Percentiles rank a stretch among this genome's conserved stretches.
phyloP scores from a whole-genome alignment of 2,329 filamentous ascomycete genomes.

The Triangularia setosa region DNA sequence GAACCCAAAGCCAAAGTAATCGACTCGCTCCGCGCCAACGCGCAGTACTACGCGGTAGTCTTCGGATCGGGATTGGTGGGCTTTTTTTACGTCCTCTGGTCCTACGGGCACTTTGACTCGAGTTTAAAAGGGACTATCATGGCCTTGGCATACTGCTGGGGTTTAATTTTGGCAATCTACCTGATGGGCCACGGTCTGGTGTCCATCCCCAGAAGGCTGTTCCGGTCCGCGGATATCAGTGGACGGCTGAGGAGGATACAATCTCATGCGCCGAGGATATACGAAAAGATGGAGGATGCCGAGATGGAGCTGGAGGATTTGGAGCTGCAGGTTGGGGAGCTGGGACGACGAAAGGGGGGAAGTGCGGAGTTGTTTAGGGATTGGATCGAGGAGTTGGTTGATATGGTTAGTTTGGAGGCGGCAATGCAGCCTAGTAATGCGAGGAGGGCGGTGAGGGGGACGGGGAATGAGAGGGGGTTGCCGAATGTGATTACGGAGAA shows the following conservation, averaged over 20 bases:
- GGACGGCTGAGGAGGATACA: slow-evolving; percentile 72
- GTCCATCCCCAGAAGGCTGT: slow-evolving; percentile 76
- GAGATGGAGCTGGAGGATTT: slow-evolving; percentile 74
- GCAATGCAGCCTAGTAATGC: slow-evolving; percentile 51
- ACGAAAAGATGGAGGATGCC: slow-evolving; percentile 85
- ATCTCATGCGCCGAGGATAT: slow-evolving; percentile 70
- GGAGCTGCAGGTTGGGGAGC: slow-evolving; percentile 73
- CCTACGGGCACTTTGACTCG: slow-evolving; percentile 66
- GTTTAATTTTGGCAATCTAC: slow-evolving; percentile 86
- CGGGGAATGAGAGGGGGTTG: slow-evolving; percentile 42
- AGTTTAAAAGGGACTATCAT: slow-evolving; percentile 83
- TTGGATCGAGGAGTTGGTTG: slow-evolving; percentile 93
- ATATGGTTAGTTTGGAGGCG: slow-evolving; percentile 62
- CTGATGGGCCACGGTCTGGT: slow-evolving; percentile 97
- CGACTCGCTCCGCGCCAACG: slow-evolving; percentile 84
- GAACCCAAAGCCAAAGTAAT: slow-evolving; percentile 75
- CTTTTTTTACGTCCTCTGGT: slow-evolving; percentile 77
- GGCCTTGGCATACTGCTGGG: slow-evolving; percentile 93
- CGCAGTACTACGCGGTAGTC: slow-evolving; percentile 80
- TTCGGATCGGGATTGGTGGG: slow-evolving; percentile 67
- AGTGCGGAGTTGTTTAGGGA: slow-evolving; percentile 73
- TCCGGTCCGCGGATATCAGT: slow-evolving; percentile 74
- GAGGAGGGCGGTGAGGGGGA: slow-evolving; percentile 32
- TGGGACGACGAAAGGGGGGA: slow-evolving; percentile 76
- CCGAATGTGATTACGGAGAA: slow-evolving; percentile 88